phyloP scores from a whole-genome alignment of 306 rosid species.

The Luffa acutangula region DNA sequence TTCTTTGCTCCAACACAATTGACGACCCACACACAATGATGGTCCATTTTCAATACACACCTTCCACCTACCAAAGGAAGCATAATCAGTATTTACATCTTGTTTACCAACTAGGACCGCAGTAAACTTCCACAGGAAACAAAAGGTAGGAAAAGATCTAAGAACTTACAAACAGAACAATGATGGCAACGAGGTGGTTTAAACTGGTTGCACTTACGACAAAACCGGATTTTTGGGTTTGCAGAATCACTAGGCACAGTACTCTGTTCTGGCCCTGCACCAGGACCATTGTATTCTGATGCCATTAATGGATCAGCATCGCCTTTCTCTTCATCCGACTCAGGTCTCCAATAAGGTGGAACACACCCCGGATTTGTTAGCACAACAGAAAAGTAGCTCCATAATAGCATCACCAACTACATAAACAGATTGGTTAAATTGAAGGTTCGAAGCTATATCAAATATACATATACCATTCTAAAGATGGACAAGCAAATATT shows the following conservation, averaged over 20 bases:
- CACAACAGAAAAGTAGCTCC: slow-evolving; percentile 68
- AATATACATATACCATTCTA: background rate
- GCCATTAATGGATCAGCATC: slow-evolving; percentile 34
- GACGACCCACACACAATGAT: slow-evolving; percentile 80
- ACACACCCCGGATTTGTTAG: slow-evolving; percentile 59
- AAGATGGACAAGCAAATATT: background rate
- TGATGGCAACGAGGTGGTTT: slow-evolving; percentile 82
- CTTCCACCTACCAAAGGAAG: slow-evolving; percentile 49
- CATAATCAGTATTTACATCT: slow-evolving; percentile 9
- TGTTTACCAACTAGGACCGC: background rate
- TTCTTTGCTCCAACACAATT: slow-evolving; percentile 77
- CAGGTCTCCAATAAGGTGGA: slow-evolving; percentile 61
- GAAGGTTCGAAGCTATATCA: background rate
- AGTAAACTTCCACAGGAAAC: background rate
- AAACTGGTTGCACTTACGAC: slow-evolving; percentile 66
- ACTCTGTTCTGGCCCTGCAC: slow-evolving; percentile 16
- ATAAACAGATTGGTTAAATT: slow-evolving; percentile 16
- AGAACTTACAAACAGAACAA: slow-evolving; percentile 68
- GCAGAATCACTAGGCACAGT: slow-evolving; percentile 14
- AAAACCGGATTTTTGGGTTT: slow-evolving; percentile 36
- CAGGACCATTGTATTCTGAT: slow-evolving; percentile 17
- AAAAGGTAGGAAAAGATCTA: background rate
- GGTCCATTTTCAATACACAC: slow-evolving; percentile 76
- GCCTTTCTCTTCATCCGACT: slow-evolving; percentile 40
- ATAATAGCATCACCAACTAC: slow-evolving; percentile 71